Conservation (phyloP, 768 basidiomycete genomes). For the Termitomyces titanicus region DNA sequence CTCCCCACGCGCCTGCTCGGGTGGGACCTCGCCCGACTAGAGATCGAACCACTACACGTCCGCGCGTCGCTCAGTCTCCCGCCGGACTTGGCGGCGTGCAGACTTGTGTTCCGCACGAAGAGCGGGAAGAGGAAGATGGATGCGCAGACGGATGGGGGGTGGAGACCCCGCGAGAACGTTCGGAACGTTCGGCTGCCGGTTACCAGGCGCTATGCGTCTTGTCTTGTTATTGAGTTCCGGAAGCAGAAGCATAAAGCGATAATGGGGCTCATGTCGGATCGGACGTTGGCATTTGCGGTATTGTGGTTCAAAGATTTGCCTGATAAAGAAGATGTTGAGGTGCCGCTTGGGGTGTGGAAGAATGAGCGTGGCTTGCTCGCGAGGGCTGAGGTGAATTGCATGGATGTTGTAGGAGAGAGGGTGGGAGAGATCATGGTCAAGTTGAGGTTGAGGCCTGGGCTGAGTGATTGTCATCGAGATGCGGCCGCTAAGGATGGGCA, state of each 20-base stretch:
- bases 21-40: conserved; percentile 70
- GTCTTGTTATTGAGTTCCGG: conserved; percentile 34
- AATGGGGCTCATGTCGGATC: conserved; percentile 26
- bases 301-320: conserved; percentile 42
- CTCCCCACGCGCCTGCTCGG: conserved; percentile 58
- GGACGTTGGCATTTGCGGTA: conserved; percentile 31
- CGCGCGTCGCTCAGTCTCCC: conserved; percentile 25
- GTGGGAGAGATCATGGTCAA: conserved; percentile 31
- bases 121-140: conserved; percentile 35
- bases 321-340: conserved; percentile 28
- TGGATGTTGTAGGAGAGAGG: conserved; percentile 19
- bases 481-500: conserved; percentile 30
- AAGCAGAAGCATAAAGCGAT: conserved; percentile 17
- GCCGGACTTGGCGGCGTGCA: conserved; percentile 33
- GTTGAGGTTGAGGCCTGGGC: conserved; percentile 36
- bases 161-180: conserved; percentile 26
- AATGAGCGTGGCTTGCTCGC: conserved; percentile 20
- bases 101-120: conserved; percentile 35
- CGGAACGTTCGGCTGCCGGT: conserved; percentile 33
- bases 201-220: conserved; percentile 36
- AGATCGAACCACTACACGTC: conserved; percentile 36
- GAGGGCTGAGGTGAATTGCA: conserved; percentile 25
- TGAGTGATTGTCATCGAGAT: conserved; percentile 39
- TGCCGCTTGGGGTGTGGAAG: conserved; percentile 24
- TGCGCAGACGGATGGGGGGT: conserved; percentile 26